A percentile compares a stretch with the other conserved stretches of the same genome.
These are phyloP conservation scores for Hansfordia pulvinata DNA, from an alignment of 2,329 filamentous ascomycete genomes.

Conservation along the genomic window DNA sequence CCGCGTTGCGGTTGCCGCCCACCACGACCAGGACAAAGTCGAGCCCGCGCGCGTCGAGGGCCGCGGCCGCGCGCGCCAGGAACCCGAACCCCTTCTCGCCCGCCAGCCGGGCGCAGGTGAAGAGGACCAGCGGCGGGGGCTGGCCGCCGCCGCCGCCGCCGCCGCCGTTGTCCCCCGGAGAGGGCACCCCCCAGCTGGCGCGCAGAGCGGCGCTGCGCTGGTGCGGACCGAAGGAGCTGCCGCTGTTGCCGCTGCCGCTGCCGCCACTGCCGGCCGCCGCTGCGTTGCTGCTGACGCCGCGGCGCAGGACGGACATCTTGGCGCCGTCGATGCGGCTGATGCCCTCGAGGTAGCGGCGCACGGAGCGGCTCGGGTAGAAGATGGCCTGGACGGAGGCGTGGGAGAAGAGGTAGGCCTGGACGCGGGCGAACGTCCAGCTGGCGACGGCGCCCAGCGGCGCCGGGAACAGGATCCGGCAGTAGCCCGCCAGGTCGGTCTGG, in stretches of 20 bases:
- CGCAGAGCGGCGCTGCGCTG: conserved; percentile 38
- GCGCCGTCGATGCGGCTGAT: conserved; percentile 34
- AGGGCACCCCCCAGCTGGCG: conserved; percentile 36
- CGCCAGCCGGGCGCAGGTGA: conserved; percentile 53
- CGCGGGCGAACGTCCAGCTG: conserved; percentile 45
- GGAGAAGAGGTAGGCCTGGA: conserved; percentile 54
- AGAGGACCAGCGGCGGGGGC: conserved; percentile 50
- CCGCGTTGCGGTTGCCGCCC: conserved; percentile 51
- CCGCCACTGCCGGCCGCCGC: no score
- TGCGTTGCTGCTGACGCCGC: conserved; percentile 52
- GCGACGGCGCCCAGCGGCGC: conserved; percentile 45
- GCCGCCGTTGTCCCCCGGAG: conserved; percentile 49
- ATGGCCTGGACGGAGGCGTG: conserved; percentile 48
- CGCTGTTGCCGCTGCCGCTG: conserved; percentile 55
- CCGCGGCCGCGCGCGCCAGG: conserved; percentile 38
- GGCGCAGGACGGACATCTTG: conserved; percentile 47
- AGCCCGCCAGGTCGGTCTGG: conserved; percentile 57
- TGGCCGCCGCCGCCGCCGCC: no score
- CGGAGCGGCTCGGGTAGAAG: conserved; percentile 55
- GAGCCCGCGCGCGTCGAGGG: conserved; percentile 39
- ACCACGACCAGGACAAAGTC: conserved; percentile 53
- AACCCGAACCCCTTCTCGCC: conserved; percentile 62
- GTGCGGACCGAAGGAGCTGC: conserved; percentile 42
- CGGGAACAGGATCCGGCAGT: conserved; percentile 57
- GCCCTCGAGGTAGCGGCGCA: conserved; percentile 44